These are phyloP conservation scores for Closterium sp. DNA, from an alignment of 139 green algal species.

Conservation along the genomic window DNA sequence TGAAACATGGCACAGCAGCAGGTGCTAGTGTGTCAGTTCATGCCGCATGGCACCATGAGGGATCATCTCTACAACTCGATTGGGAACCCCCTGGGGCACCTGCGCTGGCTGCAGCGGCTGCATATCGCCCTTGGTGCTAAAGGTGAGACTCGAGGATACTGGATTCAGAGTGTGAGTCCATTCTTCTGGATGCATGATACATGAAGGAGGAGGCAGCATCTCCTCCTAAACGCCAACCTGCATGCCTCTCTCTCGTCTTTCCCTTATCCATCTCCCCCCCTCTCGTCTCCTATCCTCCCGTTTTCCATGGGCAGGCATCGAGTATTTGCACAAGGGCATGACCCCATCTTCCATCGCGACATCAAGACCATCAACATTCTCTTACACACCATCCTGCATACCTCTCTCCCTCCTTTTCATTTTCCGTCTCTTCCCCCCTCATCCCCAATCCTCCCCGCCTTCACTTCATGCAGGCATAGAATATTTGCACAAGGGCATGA, in stretches of 20 bases:
- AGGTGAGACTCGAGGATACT: slow-evolving; percentile 19
- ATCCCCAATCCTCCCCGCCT: neutral
- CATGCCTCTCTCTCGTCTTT: neutral
- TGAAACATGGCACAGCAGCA: slow-evolving; percentile 23
- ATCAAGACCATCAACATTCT: slow-evolving; percentile 55
- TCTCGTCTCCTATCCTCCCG: too few relatives aligned
- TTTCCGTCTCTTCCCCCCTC: neutral
- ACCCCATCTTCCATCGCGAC: slow-evolving; percentile 46
- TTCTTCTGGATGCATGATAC: too few relatives aligned
- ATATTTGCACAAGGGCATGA: slow-evolving; percentile 36
- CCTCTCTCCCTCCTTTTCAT: too few relatives aligned
- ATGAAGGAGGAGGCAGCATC: too few relatives aligned
- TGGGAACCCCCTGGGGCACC: neutral
- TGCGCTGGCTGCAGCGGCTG: slow-evolving; percentile 16
- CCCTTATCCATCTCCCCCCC: neutral
- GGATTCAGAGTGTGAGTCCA: slow-evolving; percentile 19
- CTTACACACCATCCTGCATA: too few relatives aligned
- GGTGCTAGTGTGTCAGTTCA: slow-evolving; percentile 38
- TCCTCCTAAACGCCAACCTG: too few relatives aligned
- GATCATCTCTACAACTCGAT: slow-evolving; percentile 19
- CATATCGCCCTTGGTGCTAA: slow-evolving; percentile 21
- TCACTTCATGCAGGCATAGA: slow-evolving; percentile 20
- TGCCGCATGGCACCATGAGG: slow-evolving; percentile 26
- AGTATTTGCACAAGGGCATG: slow-evolving; percentile 25
- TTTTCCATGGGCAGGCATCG: slow-evolving; percentile 15